Conservation (phyloP, 2,329 filamentous ascomycete genomes). For the Chrysoporthe cubensis region DNA sequence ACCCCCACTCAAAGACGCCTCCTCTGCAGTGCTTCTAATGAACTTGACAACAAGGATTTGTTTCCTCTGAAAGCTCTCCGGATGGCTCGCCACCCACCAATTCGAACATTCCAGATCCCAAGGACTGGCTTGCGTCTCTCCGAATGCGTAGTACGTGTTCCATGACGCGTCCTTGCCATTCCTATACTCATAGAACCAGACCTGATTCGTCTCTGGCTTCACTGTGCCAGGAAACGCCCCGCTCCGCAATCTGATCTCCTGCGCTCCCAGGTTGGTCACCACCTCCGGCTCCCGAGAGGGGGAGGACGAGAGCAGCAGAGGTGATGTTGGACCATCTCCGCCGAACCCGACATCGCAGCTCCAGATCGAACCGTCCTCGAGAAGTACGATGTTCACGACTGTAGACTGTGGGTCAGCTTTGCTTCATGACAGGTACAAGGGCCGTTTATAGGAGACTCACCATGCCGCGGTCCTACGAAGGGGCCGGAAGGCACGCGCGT, state of each 20-base stretch:
- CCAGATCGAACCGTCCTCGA: constrained; percentile 52
- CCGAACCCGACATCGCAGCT: constrained; percentile 68
- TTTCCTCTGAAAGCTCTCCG: constrained; percentile 56
- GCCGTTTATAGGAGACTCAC: background rate
- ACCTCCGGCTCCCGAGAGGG: constrained; percentile 40
- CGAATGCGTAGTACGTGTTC: constrained; percentile 67
- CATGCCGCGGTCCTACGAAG: constrained; percentile 50
- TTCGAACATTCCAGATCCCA: constrained; percentile 66
- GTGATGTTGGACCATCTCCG: constrained; percentile 61
- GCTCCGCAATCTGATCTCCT: constrained; percentile 58
- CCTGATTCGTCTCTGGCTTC: constrained; percentile 45
- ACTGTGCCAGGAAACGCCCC: constrained; percentile 46
- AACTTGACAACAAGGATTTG: constrained; percentile 58
- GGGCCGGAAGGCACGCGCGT: constrained; percentile 42
- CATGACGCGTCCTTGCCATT: constrained; percentile 54
- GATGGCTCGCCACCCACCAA: constrained; percentile 53
- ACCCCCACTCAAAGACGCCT: constrained; percentile 33
- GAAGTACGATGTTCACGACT: constrained; percentile 64
- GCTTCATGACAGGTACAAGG: background rate
- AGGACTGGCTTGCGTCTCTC: constrained; percentile 64
- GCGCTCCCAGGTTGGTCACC: constrained; percentile 55
- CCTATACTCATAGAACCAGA: constrained; percentile 68
- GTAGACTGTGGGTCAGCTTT: background rate
- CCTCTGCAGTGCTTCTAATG: constrained; percentile 47
- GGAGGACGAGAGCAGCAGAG: constrained; percentile 51